A percentile compares a stretch with the other conserved stretches of the same genome.
phyloP scores from a whole-genome alignment of 2,329 filamentous ascomycete genomes.

The Venturia asperata region DNA sequence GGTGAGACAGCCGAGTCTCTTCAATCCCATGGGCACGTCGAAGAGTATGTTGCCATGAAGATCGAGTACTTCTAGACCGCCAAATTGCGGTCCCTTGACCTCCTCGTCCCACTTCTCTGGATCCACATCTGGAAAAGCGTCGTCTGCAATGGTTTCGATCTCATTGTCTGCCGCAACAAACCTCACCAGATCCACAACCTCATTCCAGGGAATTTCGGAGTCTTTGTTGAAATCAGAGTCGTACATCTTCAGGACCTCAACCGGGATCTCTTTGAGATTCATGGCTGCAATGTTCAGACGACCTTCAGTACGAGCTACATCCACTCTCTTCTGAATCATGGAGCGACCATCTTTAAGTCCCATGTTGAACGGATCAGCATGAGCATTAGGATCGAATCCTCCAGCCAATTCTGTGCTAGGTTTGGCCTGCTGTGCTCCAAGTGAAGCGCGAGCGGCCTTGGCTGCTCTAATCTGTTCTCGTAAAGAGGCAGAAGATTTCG shows the following conservation, averaged over 20 bases:
- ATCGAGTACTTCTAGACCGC: conserved; percentile 71
- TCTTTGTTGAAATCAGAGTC: conserved; percentile 60
- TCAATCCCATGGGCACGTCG: conserved; percentile 66
- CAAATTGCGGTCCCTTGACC: conserved; percentile 67
- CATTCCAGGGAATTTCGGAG: conserved; percentile 70
- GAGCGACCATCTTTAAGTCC: conserved; percentile 54
- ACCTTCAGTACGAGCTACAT: conserved; percentile 66
- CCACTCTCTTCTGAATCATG: conserved; percentile 65
- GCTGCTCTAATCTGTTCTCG: conserved; percentile 90
- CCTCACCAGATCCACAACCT: conserved; percentile 78
- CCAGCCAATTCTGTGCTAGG: not conserved
- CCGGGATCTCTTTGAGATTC: conserved; percentile 69
- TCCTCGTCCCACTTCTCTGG: conserved; percentile 55
- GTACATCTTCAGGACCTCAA: conserved; percentile 86
- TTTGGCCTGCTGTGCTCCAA: conserved; percentile 16
- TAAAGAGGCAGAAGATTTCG: conserved; percentile 71
- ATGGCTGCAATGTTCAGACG: conserved; percentile 83
- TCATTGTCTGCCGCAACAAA: conserved; percentile 89
- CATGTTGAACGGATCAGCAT: conserved; percentile 66
- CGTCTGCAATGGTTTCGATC: conserved; percentile 63
- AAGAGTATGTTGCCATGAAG: conserved; percentile 76
- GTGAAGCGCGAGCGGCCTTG: conserved; percentile 61
- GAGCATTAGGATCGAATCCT: conserved; percentile 52
- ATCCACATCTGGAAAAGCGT: conserved; percentile 67
- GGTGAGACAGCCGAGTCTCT: conserved; percentile 65